These are phyloP conservation scores for Passiflora organensis DNA, from an alignment of 345 rosid genomes.

Conservation along the genomic window DNA sequence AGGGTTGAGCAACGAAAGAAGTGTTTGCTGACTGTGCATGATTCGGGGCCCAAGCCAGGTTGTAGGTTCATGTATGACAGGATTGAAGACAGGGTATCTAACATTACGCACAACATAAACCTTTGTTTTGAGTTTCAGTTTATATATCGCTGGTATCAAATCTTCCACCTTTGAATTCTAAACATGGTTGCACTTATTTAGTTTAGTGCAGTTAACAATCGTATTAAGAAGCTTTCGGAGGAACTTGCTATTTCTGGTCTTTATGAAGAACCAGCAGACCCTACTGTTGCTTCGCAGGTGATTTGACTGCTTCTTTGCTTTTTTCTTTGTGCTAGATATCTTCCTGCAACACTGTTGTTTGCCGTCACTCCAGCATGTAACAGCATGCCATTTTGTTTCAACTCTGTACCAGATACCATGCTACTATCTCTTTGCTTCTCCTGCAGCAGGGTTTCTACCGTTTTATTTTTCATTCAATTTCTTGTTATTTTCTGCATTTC, in stretches of 20 bases:
- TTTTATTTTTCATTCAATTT: background rate
- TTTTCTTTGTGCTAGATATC: background rate
- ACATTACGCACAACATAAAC: conserved; percentile 12
- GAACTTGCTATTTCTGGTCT: conserved; percentile 54
- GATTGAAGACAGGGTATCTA: conserved; percentile 71
- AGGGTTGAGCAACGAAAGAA: conserved; percentile 51
- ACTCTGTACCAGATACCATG: background rate
- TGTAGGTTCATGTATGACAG: conserved; percentile 87
- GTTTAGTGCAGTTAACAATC: conserved; percentile 71
- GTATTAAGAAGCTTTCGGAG: conserved; percentile 51
- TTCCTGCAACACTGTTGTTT: background rate
- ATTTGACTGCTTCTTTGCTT: background rate
- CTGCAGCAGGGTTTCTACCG: too few relatives aligned
- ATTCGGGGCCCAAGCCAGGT: conserved; percentile 64
- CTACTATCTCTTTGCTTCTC: background rate
- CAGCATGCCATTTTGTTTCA: background rate
- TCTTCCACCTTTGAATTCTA: background rate
- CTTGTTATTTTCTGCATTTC: background rate
- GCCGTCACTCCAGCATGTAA: background rate
- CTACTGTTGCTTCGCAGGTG: conserved; percentile 92
- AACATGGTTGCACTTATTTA: conserved; percentile 18
- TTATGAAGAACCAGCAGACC: conserved; percentile 72
- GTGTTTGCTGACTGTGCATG: conserved; percentile 56
- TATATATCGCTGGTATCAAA: background rate
- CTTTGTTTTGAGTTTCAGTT: too few relatives aligned